A percentile compares a stretch with the other conserved stretches of the same genome.
phyloP scores from a whole-genome alignment of 805 yeast species.

The Spathaspora arborariae region DNA sequence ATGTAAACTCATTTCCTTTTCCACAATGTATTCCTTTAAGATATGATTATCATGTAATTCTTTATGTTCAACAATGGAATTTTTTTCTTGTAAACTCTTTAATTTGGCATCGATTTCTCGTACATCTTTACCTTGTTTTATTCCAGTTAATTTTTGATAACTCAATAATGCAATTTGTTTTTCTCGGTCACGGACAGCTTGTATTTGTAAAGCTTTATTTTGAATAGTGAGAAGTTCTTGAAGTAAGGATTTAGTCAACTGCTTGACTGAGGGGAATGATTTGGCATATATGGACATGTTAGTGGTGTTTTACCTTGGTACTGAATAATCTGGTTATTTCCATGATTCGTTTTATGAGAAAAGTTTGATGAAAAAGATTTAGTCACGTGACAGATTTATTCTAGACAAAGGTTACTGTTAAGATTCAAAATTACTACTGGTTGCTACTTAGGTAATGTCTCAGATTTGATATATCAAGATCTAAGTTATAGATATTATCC shows the following conservation, averaged over 20 bases:
- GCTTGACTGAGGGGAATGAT: slow-evolving; percentile 10
- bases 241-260: slow-evolving; percentile 21
- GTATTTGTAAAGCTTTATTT: slow-evolving; percentile 32
- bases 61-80: background rate
- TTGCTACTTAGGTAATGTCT: too few species aligned
- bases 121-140: slow-evolving; percentile 26
- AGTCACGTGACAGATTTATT: background rate
- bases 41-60: background rate
- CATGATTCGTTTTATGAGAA: background rate
- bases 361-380: background rate
- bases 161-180: slow-evolving; percentile 44
- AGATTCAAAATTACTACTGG: too few species aligned
- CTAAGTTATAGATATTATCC: too few species aligned
- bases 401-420: too few species aligned
- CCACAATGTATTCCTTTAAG: background rate
- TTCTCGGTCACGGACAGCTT: slow-evolving; percentile 36
- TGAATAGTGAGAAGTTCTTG: slow-evolving; percentile 39
- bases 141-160: slow-evolving; percentile 45
- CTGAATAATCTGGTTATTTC: background rate
- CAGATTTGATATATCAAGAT: too few species aligned
- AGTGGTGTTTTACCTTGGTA: background rate
- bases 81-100: background rate
- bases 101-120: slow-evolving; percentile 31
- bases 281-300: slow-evolving; percentile 7
- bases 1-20: slow-evolving; percentile 7